Evolutionary conservation across 2,329 filamentous ascomycete genomes (phyloP).

Genomic region (Zarea fungicola): DNA sequence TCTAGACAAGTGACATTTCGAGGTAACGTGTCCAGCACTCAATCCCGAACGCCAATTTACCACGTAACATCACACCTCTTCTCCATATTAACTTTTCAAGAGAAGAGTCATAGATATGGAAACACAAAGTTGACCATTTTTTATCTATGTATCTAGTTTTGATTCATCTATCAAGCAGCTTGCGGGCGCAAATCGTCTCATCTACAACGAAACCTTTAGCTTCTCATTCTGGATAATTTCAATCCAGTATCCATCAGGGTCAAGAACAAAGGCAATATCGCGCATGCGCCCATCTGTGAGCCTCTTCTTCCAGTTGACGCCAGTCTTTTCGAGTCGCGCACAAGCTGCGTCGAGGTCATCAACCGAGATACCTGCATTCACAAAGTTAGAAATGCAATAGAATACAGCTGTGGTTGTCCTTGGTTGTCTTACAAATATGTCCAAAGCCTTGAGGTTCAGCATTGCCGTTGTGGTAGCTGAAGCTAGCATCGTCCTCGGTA

Average conservation of each 20-base stretch:
- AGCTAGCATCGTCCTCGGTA: constrained; percentile 78
- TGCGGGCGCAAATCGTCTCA: too few species aligned
- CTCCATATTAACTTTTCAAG: too few species aligned
- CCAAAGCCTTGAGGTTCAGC: constrained; percentile 88
- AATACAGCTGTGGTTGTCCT: background rate
- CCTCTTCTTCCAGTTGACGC: constrained; percentile 90
- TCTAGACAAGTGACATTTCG: too few species aligned
- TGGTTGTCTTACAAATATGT: constrained; percentile 66
- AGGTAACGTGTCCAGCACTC: too few species aligned
- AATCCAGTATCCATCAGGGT: constrained; percentile 84
- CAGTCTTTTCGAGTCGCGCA: constrained; percentile 73
- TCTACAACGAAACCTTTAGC: too few species aligned
- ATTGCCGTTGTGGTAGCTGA: constrained; percentile 92
- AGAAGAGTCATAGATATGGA: too few species aligned
- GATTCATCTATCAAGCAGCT: too few species aligned
- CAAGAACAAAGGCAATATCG: constrained; percentile 86
- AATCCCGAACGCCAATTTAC: too few species aligned
- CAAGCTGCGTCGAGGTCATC: constrained; percentile 88
- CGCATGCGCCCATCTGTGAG: constrained; percentile 90
- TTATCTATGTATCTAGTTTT: too few species aligned
- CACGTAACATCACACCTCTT: too few species aligned
- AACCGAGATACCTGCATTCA: constrained; percentile 60
- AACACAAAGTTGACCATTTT: too few species aligned
- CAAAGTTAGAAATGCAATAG: background rate
- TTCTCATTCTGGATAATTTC: constrained; percentile 75